A percentile compares a stretch with the other conserved stretches of the same genome.
These are phyloP conservation scores for Rutstroemia sp. DNA, from an alignment of 2,329 filamentous ascomycete species.

Conservation along the genomic window DNA sequence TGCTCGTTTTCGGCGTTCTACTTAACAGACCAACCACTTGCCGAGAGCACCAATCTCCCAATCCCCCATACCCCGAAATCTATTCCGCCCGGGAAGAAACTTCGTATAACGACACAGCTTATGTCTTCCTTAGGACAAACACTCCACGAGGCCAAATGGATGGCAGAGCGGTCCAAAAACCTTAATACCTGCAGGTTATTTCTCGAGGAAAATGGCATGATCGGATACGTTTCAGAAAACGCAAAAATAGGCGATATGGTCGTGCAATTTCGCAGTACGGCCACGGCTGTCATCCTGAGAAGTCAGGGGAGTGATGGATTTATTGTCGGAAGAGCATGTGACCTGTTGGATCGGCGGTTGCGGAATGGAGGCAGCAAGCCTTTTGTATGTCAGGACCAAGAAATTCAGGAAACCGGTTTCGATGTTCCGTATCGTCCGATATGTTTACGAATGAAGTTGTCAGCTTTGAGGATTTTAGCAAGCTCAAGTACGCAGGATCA, in stretches of 20 bases:
- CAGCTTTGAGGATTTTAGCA: background rate
- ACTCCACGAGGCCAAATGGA: constrained; percentile 6
- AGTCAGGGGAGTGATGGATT: background rate
- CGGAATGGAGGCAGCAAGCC: background rate
- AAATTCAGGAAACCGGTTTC: background rate
- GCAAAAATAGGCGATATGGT: background rate
- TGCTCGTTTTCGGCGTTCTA: constrained; percentile 3
- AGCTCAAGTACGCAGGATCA: background rate
- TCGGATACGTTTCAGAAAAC: constrained; percentile 1
- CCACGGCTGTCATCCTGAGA: constrained; percentile 1
- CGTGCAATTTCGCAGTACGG: constrained; percentile 1
- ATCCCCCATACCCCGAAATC: background rate
- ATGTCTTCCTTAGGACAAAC: constrained; percentile 3
- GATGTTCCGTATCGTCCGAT: background rate
- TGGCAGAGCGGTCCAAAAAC: background rate
- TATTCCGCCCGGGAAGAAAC: constrained; percentile 1
- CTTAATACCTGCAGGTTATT: background rate
- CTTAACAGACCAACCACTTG: background rate
- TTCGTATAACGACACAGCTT: background rate
- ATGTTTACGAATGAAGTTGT: constrained; percentile 4
- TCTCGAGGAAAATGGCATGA: constrained; percentile 8
- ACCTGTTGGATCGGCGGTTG: background rate
- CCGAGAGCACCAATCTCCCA: background rate
- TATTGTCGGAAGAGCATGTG: constrained; percentile 2
- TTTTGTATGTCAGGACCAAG: background rate